These are phyloP conservation scores for Tephrocybe rancida DNA, from an alignment of 768 basidiomycete genomes.

Conservation along the genomic window DNA sequence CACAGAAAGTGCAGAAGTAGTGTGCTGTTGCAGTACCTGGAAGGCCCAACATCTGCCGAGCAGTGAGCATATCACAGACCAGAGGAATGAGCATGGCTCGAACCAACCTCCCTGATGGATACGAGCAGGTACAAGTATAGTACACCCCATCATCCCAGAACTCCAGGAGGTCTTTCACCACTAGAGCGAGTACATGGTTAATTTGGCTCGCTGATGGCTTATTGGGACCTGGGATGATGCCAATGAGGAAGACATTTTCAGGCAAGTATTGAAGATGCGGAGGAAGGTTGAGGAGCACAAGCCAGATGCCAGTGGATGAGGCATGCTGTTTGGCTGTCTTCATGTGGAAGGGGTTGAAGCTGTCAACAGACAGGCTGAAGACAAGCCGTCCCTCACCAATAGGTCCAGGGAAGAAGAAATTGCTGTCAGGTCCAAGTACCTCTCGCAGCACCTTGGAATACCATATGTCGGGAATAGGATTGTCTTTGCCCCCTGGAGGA, in stretches of 20 bases:
- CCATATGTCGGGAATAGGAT: constrained; percentile 21
- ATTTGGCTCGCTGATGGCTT: constrained; percentile 34
- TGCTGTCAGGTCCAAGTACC: constrained; percentile 19
- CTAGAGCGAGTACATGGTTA: constrained; percentile 32
- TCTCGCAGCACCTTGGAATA: constrained; percentile 15
- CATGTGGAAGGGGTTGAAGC: no score
- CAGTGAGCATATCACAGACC: constrained; percentile 31
- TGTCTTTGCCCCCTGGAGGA: no score
- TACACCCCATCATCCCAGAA: constrained; percentile 30
- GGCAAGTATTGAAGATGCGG: constrained; percentile 30
- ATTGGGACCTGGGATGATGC: constrained; percentile 42
- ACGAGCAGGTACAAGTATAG: not conserved
- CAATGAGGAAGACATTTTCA: constrained; percentile 44
- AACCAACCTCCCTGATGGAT: not conserved
- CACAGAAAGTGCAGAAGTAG: constrained; percentile 33
- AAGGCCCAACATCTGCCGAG: constrained; percentile 28
- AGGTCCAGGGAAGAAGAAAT: constrained; percentile 21
- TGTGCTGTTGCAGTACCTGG: constrained; percentile 23
- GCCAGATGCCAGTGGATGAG: no score
- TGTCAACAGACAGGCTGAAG: no score
- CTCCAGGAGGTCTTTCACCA: constrained; percentile 36
- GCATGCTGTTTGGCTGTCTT: no score
- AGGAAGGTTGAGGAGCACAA: no score
- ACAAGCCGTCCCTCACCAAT: no score
- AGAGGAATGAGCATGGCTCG: constrained; percentile 18